Base-by-base conservation (phyloP, 2,329 filamentous ascomycete genomes). In the Fusarium beomiforme region DNA sequence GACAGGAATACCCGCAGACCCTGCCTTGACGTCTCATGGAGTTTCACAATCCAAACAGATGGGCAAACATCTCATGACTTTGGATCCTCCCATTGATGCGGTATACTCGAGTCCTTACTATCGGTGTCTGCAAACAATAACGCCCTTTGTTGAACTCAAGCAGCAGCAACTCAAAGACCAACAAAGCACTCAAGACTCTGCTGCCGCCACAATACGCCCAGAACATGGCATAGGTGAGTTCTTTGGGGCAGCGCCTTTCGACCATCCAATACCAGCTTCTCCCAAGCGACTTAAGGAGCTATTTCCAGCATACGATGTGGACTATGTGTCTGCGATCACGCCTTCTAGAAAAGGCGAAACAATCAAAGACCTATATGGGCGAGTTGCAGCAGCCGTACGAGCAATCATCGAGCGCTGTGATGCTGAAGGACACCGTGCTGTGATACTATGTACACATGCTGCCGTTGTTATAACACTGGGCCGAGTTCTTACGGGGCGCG, bases 21-120 rank as follows among this genome's bases (percentile, higher is more conserved):
- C 95, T 47, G 91, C 93, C 13, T 87, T 99, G 75, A 94, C 95
- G 11, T 90, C 93, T 24, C 91, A 98, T 78, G 96, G 96, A 63
- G 92, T 97, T 42, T 86, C 89, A 55, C 96, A 99, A 84, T 90
- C 94, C 24, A 86, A 89, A 67, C 91, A 98, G 81, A 87, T 98
- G 49, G 94, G 87, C 5, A 83, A 81, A 11, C 87, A 93, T 77
- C 85, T 97, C 50, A 78, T 85, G 63, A 84, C 83, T 1, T 78
- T 93, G 46, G 81, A 89, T 21, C 92, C 92, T 36, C 88, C 91
- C 3, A 87, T 95, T 64, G 91, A 94, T 57, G 86, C 86, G 49
- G 87, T 98, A 73, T 98, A 97, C 83, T 92, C 90, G 34, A 94
- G 91, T 67, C 92, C 93, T 0, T 97, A 94, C 82, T 97, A 96